Percentiles rank a stretch among this genome's conserved stretches.
phyloP scores from a whole-genome alignment of 805 yeast genomes.

The Kodamaea sagamina region DNA sequence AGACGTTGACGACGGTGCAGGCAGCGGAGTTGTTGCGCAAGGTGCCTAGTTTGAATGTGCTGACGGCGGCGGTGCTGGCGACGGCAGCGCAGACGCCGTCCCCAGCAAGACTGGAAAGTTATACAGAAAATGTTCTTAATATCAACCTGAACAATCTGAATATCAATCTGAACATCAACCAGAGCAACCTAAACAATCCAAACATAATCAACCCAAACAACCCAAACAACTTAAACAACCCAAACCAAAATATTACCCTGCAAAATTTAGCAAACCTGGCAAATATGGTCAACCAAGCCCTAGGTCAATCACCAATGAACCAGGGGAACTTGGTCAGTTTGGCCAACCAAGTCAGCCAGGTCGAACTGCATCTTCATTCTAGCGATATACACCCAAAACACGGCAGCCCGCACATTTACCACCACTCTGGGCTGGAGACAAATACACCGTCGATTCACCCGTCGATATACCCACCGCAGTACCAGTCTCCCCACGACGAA shows the following conservation, averaged over 20 bases:
- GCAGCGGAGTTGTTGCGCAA: conserved; percentile 32
- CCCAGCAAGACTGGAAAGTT: conserved; percentile 1
- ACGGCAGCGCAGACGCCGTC: conserved; percentile 2
- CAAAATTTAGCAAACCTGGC: background rate
- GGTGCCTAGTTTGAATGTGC: conserved; percentile 24
- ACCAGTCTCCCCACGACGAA: conserved; percentile 1
- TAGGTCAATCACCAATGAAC: conserved; percentile 1
- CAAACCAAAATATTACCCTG: background rate
- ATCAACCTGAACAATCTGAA: no score
- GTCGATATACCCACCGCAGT: background rate
- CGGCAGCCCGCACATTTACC: background rate
- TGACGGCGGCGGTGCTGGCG: no score
- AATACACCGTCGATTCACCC: conserved; percentile 1
- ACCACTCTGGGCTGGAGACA: conserved; percentile 1
- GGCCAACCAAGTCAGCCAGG: background rate
- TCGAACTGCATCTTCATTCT: no score
- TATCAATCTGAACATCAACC: no score
- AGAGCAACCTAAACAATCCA: no score
- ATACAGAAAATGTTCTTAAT: background rate
- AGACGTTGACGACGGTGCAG: conserved; percentile 43
- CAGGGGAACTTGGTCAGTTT: conserved; percentile 1
- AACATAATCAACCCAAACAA: no score
- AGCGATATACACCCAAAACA: no score
- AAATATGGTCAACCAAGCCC: background rate
- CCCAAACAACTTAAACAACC: background rate